Conservation (phyloP, 2,329 filamentous ascomycete genomes). For the Hirsutella thompsonii region DNA sequence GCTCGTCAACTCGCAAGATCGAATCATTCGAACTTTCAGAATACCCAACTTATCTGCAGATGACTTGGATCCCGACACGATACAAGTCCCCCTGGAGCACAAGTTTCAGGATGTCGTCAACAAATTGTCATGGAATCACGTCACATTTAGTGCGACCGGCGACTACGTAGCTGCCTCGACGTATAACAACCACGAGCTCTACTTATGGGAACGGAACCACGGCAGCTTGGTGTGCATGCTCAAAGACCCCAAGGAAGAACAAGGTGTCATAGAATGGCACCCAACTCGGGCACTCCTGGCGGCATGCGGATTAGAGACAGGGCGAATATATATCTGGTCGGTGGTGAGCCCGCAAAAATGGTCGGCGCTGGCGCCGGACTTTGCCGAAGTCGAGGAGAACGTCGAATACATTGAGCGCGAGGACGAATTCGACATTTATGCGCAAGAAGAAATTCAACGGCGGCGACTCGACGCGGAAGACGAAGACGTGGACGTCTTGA, state of each 20-base stretch:
- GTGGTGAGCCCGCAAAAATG: slow-evolving; percentile 91
- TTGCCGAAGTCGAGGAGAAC: slow-evolving; percentile 95
- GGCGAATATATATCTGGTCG: slow-evolving; percentile 90
- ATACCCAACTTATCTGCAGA: slow-evolving; percentile 62
- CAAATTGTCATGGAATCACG: slow-evolving; percentile 88
- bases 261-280: slow-evolving; percentile 96
- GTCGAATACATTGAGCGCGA: slow-evolving; percentile 92
- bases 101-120: slow-evolving; percentile 99
- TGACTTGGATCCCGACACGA: slow-evolving; percentile 68
- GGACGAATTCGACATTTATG: slow-evolving; percentile 97
- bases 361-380: slow-evolving; percentile 94
- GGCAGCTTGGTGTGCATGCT: slow-evolving; percentile 93
- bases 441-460: slow-evolving; percentile 87
- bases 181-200: slow-evolving; percentile 97
- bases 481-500: slow-evolving; percentile 83
- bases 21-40: slow-evolving; percentile 85
- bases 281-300: slow-evolving; percentile 76
- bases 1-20: slow-evolving; percentile 85
- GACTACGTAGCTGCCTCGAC: slow-evolving; percentile 96
- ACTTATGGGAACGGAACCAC: slow-evolving; percentile 92
- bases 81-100: slow-evolving; percentile 86
- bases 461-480: slow-evolving; percentile 83
- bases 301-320: slow-evolving; percentile 84
- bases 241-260: slow-evolving; percentile 91
- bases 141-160: slow-evolving; percentile 84